phyloP scores from a whole-genome alignment of 768 basidiomycete genomes.

The Leccinellum rugosiceps region DNA sequence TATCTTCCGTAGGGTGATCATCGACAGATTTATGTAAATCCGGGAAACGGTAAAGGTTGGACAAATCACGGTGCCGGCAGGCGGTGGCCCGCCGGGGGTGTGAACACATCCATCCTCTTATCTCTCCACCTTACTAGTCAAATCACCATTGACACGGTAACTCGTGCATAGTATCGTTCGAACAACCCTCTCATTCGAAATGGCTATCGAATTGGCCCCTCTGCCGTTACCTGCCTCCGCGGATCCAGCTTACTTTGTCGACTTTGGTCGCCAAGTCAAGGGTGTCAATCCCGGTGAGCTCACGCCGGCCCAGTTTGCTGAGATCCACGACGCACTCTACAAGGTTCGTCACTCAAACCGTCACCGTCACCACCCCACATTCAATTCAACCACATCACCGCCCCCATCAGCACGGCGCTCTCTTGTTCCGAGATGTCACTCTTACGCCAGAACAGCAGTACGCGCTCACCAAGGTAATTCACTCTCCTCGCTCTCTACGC shows the following conservation, averaged over 20 bases:
- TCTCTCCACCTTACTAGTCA: background rate
- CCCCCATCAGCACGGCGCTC: slow-evolving; percentile 54
- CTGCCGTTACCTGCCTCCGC: slow-evolving; percentile 73
- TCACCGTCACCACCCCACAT: background rate
- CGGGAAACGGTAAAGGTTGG: no score
- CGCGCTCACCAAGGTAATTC: slow-evolving; percentile 70
- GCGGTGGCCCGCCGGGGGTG: background rate
- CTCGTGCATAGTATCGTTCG: background rate
- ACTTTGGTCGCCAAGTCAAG: slow-evolving; percentile 77
- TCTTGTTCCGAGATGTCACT: slow-evolving; percentile 69
- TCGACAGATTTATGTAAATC: no score
- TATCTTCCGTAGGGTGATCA: background rate
- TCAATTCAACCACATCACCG: background rate
- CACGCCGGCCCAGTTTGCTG: slow-evolving; percentile 56
- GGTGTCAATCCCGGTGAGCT: slow-evolving; percentile 67
- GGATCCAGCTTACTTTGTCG: slow-evolving; percentile 58
- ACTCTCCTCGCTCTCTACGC: background rate
- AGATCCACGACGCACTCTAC: slow-evolving; percentile 72
- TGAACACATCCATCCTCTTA: slow-evolving; percentile 2
- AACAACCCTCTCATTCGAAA: slow-evolving; percentile 25
- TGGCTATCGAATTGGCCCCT: slow-evolving; percentile 66
- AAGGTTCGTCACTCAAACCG: slow-evolving; percentile 43
- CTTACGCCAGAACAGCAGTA: slow-evolving; percentile 83
- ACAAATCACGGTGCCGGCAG: no score
- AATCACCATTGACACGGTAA: background rate